phyloP scores from a whole-genome alignment of 2,329 filamentous ascomycete genomes.

The Xenoacremonium recifei region DNA sequence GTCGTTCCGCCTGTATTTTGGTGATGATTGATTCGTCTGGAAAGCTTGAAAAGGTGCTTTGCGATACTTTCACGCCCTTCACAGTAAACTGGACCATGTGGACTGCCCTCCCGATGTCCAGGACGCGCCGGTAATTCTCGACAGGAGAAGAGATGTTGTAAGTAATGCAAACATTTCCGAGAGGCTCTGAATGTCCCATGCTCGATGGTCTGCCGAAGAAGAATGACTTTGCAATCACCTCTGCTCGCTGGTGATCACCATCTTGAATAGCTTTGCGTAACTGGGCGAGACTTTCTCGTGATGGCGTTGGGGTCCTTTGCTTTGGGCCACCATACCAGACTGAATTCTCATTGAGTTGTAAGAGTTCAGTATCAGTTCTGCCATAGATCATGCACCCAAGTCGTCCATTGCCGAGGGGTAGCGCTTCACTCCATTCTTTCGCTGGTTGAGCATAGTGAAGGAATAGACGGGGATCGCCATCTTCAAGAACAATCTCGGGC shows the following conservation, averaged over 20 bases:
- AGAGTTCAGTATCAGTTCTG: constrained; percentile 38
- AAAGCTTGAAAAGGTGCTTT: constrained; percentile 41
- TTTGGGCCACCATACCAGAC: constrained; percentile 46
- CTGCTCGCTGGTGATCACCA: constrained; percentile 21
- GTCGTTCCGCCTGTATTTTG: constrained; percentile 16
- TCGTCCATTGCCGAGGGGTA: constrained; percentile 50
- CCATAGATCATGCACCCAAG: constrained; percentile 42
- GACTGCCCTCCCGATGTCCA: constrained; percentile 37
- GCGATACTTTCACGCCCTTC: constrained; percentile 27
- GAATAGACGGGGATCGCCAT: constrained; percentile 10
- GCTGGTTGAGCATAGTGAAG: constrained; percentile 24
- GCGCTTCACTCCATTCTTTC: constrained; percentile 30
- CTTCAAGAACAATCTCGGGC: too few species aligned
- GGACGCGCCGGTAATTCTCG: constrained; percentile 33
- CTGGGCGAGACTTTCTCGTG: constrained; percentile 17
- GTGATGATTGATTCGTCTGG: constrained; percentile 36
- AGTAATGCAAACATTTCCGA: constrained; percentile 33
- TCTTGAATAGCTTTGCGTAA: constrained; percentile 22
- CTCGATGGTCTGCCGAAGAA: constrained; percentile 26
- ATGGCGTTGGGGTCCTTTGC: constrained; percentile 40
- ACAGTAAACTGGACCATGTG: constrained; percentile 36
- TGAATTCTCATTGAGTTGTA: constrained; percentile 46
- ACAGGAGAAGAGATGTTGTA: constrained; percentile 28
- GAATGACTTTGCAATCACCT: constrained; percentile 17
- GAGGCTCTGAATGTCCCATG: constrained; percentile 30